Evolutionary conservation across 345 rosid species (phyloP).

Genomic region (Reutealis trisperma): DNA sequence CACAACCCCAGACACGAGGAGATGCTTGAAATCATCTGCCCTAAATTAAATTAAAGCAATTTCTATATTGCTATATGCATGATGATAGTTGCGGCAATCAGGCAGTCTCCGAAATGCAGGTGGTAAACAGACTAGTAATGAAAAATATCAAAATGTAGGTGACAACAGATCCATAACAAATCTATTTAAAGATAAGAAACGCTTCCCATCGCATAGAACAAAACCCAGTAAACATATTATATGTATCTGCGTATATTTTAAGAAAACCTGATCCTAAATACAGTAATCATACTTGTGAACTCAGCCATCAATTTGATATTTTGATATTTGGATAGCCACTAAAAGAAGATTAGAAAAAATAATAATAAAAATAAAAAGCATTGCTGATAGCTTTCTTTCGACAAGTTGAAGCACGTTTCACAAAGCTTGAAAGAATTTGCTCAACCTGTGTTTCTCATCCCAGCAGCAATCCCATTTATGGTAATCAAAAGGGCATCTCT

Average conservation of each 20-base stretch:
- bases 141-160: not conserved
- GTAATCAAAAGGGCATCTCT: slow-evolving; percentile 96
- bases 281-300: not conserved
- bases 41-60: no score
- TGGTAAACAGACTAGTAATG: no score
- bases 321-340: not conserved
- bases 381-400: not conserved
- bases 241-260: not conserved
- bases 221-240: not conserved
- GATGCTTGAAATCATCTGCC: no score
- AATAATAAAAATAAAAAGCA: not conserved
- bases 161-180: not conserved
- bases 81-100: no score
- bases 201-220: not conserved
- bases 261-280: not conserved
- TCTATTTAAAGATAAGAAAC: not conserved
- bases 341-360: not conserved
- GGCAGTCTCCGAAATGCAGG: no score
- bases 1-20: no score
- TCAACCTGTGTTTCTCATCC: slow-evolving; percentile 85
- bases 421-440: not conserved
- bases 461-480: slow-evolving; percentile 93
- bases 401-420: not conserved
- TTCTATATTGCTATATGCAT: no score
- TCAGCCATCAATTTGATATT: not conserved